phyloP scores from a whole-genome alignment of 306 rosid species.

The Hippophae tibetana region DNA sequence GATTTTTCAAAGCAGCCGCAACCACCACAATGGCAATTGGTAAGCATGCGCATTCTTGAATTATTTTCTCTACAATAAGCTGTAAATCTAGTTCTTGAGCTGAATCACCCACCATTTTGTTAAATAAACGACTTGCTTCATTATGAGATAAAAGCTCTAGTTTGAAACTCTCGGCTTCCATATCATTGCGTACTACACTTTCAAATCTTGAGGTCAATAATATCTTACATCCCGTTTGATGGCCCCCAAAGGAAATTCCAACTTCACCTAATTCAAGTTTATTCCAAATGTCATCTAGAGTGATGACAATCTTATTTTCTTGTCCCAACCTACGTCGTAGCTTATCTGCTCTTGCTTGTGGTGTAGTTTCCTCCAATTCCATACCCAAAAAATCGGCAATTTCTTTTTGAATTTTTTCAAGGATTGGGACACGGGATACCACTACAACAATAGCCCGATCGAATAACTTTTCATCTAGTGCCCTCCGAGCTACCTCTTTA shows the following conservation, averaged over 20 bases:
- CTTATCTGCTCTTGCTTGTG: background rate
- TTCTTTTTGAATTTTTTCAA: background rate
- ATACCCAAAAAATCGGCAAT: background rate
- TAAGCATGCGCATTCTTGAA: constrained; percentile 25
- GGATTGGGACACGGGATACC: background rate
- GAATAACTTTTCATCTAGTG: background rate
- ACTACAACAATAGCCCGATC: background rate
- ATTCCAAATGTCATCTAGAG: background rate
- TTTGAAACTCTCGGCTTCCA: background rate
- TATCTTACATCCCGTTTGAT: background rate
- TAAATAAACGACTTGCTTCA: background rate
- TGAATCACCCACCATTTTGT: background rate
- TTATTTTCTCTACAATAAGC: constrained; percentile 12
- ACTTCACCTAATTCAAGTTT: background rate
- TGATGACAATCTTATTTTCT: background rate
- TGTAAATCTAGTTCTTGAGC: background rate
- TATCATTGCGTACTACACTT: background rate
- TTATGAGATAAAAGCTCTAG: background rate
- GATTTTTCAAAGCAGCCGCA: constrained; percentile 15
- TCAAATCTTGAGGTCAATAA: background rate
- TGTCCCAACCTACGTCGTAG: background rate
- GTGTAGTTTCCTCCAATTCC: background rate
- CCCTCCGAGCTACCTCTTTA: background rate
- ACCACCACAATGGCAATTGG: constrained; percentile 30
- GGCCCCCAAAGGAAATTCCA: background rate